Evolutionary conservation across 805 yeast species (phyloP), one percentile per base, ranked within the genome.

Genomic region (Cyberlindnera samutprakarnensis): DNA sequence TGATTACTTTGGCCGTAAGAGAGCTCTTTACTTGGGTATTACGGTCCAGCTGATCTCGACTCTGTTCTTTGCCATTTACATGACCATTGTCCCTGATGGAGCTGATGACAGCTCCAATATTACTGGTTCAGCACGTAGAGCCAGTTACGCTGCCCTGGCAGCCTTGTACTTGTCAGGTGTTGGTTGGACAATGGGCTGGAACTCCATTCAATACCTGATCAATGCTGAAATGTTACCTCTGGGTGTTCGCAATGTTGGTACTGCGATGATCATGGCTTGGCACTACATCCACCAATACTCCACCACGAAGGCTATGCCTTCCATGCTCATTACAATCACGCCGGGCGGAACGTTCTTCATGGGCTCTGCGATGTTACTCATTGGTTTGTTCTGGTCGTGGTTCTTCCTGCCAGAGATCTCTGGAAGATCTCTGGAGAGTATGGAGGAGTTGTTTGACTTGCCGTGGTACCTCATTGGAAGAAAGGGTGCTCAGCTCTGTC

Each of bases 151-250:
- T 31, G 78, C 77, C 7, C 49, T 72, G 42, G 74, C 75, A 2
- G 62, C 71, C 29, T 44, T 73, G 18, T 72, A 57, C 42, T 42
- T 72, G 23, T 57, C 64, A 20, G 78, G 78, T 42, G 57, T 62
- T 15, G 77, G 76, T 23, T 73, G 78, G 79, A 66, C 74, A 20
- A 49, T 72, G 52, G 78, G 78, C 23, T 73, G 70, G 66, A 73
- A 73, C 52, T 57, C 72, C 0, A 57, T 71, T 30, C 78, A 72
- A 47, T 72, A 72, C 45, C 57, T 72, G 41, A 53, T 72, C 42
- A 71, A 70, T 37, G 62, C 78, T 4, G 79, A 73, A 46, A 61
- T 73, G 32, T 62, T 72, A 46, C 78, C 78, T 15, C 52, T 72
- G 44, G 59, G 65, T 35, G 57, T 67, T 23, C 60, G 78, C 39